These are phyloP conservation scores for Trichoderma oligosporum DNA, from an alignment of 2,329 filamentous ascomycete genomes.

Conservation along the genomic window DNA sequence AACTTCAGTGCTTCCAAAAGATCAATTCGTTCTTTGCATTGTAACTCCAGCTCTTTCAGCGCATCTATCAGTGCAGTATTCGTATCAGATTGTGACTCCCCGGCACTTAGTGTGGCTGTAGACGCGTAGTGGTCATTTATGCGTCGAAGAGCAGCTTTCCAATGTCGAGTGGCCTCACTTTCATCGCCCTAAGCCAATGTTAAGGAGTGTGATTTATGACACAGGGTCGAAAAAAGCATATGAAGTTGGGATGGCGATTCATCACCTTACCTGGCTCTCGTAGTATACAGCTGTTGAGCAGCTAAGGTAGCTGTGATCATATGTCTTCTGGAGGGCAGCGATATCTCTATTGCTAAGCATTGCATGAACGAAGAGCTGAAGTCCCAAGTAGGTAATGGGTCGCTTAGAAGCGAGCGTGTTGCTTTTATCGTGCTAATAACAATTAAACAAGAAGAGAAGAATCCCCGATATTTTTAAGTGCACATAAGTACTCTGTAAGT, in stretches of 20 bases:
- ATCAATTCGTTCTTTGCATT: conserved; percentile 91
- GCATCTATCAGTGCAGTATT: conserved; percentile 66
- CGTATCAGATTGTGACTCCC: conserved; percentile 71
- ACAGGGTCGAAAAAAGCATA: neutral
- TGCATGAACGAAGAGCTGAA: conserved; percentile 26
- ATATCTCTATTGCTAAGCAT: conserved; percentile 56
- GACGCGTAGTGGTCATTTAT: conserved; percentile 84
- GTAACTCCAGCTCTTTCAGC: conserved; percentile 66
- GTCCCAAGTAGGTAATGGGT: neutral
- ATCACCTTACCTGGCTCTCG: conserved; percentile 70
- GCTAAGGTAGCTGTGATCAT: conserved; percentile 91
- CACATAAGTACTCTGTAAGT: neutral
- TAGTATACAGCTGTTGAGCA: conserved; percentile 97
- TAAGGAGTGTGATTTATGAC: neutral
- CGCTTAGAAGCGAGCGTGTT: neutral
- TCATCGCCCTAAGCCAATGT: conserved; percentile 69
- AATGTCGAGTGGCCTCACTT: conserved; percentile 82
- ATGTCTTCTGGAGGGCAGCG: conserved; percentile 88
- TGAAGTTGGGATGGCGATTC: neutral
- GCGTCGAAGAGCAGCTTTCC: conserved; percentile 81
- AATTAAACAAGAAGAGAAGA: neutral
- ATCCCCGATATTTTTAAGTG: neutral
- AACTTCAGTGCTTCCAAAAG: conserved; percentile 75
- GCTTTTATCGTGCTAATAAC: neutral
- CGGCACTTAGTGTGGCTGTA: conserved; percentile 60